Conservation (phyloP, 1,284 basidiomycete genomes). For the Apiotrichum akiyoshidainum region DNA sequence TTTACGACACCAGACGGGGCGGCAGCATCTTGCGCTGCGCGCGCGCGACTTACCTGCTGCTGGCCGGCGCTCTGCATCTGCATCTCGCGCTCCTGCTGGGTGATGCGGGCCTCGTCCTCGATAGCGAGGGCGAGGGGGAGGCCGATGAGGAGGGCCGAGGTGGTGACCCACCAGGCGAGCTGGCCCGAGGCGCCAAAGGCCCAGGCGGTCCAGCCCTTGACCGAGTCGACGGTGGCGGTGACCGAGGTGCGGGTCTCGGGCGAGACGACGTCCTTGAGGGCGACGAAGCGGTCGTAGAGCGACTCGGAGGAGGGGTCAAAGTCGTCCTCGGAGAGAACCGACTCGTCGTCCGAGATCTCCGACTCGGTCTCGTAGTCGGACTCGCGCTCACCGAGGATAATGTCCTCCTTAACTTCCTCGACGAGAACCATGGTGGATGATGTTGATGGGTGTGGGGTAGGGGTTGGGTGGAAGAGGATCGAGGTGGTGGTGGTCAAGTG, state of each 20-base stretch:
- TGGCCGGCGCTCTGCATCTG: constrained; percentile 86
- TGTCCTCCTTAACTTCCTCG: constrained; percentile 47
- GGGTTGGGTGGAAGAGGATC: background rate
- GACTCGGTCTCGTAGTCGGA: constrained; percentile 45
- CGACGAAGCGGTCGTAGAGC: constrained; percentile 80
- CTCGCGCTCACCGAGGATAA: constrained; percentile 34
- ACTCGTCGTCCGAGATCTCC: constrained; percentile 34
- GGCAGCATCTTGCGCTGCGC: background rate
- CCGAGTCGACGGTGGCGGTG: constrained; percentile 59
- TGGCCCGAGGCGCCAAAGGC: constrained; percentile 65
- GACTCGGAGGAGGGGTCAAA: constrained; percentile 59
- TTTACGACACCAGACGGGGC: no score
- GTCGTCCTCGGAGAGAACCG: constrained; percentile 37
- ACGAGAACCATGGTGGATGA: constrained; percentile 43
- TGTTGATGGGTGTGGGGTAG: constrained; percentile 5
- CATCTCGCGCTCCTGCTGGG: constrained; percentile 93
- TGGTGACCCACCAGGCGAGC: constrained; percentile 91
- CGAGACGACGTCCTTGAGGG: constrained; percentile 91
- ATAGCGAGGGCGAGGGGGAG: constrained; percentile 87
- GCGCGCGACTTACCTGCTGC: constrained; percentile 65
- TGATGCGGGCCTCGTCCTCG: constrained; percentile 92
- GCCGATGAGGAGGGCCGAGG: constrained; percentile 86
- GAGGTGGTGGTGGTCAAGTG: background rate
- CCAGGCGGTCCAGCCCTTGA: constrained; percentile 62
- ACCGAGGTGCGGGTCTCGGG: constrained; percentile 80